phyloP scores from a whole-genome alignment of 2,329 filamentous ascomycete species.

The Paecilomyces niveus region DNA sequence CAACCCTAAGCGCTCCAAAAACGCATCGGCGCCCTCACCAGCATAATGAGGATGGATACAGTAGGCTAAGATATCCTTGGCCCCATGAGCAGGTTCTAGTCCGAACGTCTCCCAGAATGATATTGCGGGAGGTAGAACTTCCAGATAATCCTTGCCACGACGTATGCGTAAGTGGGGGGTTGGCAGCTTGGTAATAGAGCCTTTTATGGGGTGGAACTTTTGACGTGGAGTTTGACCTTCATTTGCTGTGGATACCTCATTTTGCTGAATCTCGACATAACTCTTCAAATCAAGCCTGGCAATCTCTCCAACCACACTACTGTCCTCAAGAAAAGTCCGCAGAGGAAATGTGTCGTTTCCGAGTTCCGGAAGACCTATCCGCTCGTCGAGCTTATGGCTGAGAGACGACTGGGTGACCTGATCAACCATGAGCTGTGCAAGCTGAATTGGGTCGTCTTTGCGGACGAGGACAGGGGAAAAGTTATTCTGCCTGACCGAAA shows the following conservation, averaged over 20 bases:
- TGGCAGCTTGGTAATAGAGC: conserved; percentile 36
- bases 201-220: conserved; percentile 19
- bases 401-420: conserved; percentile 40
- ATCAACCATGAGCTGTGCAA: conserved; percentile 36
- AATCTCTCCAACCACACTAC: conserved; percentile 19
- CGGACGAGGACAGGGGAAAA: conserved; percentile 24
- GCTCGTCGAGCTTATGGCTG: conserved; percentile 23
- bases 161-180: conserved; percentile 49
- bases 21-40: conserved; percentile 40
- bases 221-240: conserved; percentile 10
- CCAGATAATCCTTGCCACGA: conserved; percentile 46
- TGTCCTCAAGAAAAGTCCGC: conserved; percentile 21
- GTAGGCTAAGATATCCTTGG: conserved; percentile 52
- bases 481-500: conserved; percentile 26
- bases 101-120: conserved; percentile 57
- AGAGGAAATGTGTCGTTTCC: conserved; percentile 18
- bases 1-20: conserved; percentile 47
- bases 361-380: conserved; percentile 19
- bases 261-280: conserved; percentile 28
- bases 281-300: conserved; percentile 29
- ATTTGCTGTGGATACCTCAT: conserved; percentile 4
- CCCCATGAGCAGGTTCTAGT: conserved; percentile 47
- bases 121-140: conserved; percentile 50
- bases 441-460: conserved; percentile 29
- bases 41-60: conserved; percentile 49